A percentile compares a stretch with the other conserved stretches of the same genome.
Conservation (phyloP, 2,329 filamentous ascomycete genomes). For the Diaporthe capsici region DNA sequence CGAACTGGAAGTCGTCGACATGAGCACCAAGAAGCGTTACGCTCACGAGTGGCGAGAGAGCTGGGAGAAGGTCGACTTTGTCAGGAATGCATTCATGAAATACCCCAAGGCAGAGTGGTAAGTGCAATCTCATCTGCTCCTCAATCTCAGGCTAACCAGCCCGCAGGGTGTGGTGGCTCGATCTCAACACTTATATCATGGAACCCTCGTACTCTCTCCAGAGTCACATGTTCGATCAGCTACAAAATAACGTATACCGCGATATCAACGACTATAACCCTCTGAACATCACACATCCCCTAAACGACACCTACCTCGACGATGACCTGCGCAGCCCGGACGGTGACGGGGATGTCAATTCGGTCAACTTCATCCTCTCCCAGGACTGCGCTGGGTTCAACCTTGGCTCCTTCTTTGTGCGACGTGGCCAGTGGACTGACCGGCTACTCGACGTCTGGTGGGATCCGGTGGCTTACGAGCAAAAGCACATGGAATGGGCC, state of each 20-base stretch:
- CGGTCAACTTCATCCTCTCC: slow-evolving; percentile 88
- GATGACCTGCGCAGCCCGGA: slow-evolving; percentile 77
- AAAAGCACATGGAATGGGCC: slow-evolving; percentile 99
- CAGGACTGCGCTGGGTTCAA: slow-evolving; percentile 98
- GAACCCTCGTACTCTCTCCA: slow-evolving; percentile 93
- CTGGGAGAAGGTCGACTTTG: slow-evolving; percentile 98
- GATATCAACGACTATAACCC: slow-evolving; percentile 98
- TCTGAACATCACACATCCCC: slow-evolving; percentile 90
- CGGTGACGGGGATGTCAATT: slow-evolving; percentile 83
- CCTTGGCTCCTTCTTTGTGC: slow-evolving; percentile 93
- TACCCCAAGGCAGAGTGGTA: slow-evolving; percentile 98
- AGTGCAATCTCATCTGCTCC: slow-evolving; percentile 49
- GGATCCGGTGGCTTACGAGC: slow-evolving; percentile 97
- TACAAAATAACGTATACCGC: slow-evolving; percentile 83
- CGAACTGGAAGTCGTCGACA: slow-evolving; percentile 95
- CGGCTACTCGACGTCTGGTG: slow-evolving; percentile 96
- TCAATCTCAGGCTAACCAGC: slow-evolving; percentile 43
- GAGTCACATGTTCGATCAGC: slow-evolving; percentile 87
- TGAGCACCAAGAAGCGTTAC: slow-evolving; percentile 99
- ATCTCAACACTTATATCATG: slow-evolving; percentile 98
- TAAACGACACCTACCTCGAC: slow-evolving; percentile 82
- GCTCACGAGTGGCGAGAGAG: slow-evolving; percentile 99
- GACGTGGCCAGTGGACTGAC: slow-evolving; percentile 89
- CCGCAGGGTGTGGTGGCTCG: slow-evolving; percentile 98
- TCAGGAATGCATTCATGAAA: slow-evolving; percentile 89